These are phyloP conservation scores for Pichia sp. DNA, from an alignment of 1,139 yeast species.

Conservation along the genomic window DNA sequence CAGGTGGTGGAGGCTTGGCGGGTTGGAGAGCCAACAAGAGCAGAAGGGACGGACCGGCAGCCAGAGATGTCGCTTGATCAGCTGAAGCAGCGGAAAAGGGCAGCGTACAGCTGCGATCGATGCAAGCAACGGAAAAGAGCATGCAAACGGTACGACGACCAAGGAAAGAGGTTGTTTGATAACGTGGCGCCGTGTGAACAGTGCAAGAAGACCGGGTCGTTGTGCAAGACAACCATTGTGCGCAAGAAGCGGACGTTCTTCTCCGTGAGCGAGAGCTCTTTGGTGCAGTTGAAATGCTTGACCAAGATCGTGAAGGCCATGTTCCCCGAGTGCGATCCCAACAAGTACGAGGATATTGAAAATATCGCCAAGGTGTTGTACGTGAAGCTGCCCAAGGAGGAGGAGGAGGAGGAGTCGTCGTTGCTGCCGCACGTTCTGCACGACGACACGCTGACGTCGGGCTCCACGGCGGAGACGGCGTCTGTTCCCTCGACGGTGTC, in stretches of 20 bases:
- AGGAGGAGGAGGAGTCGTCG: not conserved
- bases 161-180: constrained; percentile 24
- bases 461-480: constrained; percentile 24
- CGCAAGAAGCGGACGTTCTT: constrained; percentile 33
- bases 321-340: constrained; percentile 37
- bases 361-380: constrained; percentile 32
- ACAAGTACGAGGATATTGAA: constrained; percentile 33
- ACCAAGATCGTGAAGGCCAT: constrained; percentile 32
- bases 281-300: constrained; percentile 34
- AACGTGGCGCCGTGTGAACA: constrained; percentile 31
- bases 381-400: constrained; percentile 31
- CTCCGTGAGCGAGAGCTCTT: constrained; percentile 29
- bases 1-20: not conserved
- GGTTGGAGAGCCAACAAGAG: not conserved
- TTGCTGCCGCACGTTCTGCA: not conserved
- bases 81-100: constrained; percentile 24
- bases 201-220: constrained; percentile 30
- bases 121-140: constrained; percentile 38
- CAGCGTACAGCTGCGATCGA: constrained; percentile 38
- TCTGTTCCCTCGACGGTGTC: not conserved
- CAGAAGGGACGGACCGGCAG: not conserved
- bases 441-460: constrained; percentile 21
- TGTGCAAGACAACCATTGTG: constrained; percentile 34
- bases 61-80: not conserved
- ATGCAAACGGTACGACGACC: constrained; percentile 30